These are phyloP conservation scores for Bjerkandera adusta DNA, from an alignment of 1,284 basidiomycete genomes.

Conservation along the genomic window DNA sequence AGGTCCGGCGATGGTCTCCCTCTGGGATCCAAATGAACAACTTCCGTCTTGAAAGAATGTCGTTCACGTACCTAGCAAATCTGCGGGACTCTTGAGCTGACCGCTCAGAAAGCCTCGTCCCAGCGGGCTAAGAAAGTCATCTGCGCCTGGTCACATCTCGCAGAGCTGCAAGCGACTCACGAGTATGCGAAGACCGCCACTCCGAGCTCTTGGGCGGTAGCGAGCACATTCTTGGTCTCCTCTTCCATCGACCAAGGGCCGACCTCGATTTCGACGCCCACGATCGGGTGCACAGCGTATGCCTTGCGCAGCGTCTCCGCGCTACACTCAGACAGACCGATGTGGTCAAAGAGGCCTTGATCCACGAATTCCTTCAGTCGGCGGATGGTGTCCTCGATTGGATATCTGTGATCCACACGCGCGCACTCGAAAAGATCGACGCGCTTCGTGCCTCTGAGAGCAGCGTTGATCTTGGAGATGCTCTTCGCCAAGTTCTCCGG, in stretches of 20 bases:
- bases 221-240: slow-evolving; percentile 41
- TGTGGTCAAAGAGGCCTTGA: slow-evolving; percentile 45
- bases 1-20: slow-evolving; percentile 34
- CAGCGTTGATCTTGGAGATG: slow-evolving; percentile 35
- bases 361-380: slow-evolving; percentile 28
- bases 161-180: slow-evolving; percentile 19
- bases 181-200: slow-evolving; percentile 56
- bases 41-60: background rate
- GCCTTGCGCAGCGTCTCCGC: slow-evolving; percentile 45
- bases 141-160: background rate
- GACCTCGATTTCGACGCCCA: slow-evolving; percentile 52
- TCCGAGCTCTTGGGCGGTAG: slow-evolving; percentile 40
- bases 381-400: slow-evolving; percentile 33
- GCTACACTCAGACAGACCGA: slow-evolving; percentile 47
- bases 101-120: slow-evolving; percentile 58
- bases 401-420: slow-evolving; percentile 30
- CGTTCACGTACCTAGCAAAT: slow-evolving; percentile 35
- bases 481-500: slow-evolving; percentile 40
- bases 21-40: slow-evolving; percentile 13
- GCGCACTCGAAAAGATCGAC: slow-evolving; percentile 44
- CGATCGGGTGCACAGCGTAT: slow-evolving; percentile 39
- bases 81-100: slow-evolving; percentile 40
- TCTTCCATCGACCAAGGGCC: slow-evolving; percentile 49
- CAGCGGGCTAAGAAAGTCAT: slow-evolving; percentile 36
- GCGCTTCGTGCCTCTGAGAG: slow-evolving; percentile 39